phyloP scores from a whole-genome alignment of 768 basidiomycete species.

The Boletus eberwhitei region DNA sequence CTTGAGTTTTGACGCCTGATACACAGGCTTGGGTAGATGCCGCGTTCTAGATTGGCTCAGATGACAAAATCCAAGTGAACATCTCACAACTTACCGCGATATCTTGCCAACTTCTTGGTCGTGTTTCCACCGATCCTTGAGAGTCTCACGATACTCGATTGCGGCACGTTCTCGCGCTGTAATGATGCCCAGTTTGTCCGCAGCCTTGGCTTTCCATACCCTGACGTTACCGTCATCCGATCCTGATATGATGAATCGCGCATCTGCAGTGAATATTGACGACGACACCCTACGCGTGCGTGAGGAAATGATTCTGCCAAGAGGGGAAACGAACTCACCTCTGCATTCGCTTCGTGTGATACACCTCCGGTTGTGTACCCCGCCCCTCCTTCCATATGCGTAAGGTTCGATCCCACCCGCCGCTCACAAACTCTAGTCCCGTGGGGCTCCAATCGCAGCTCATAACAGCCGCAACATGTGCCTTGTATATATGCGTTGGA shows the following conservation, averaged over 20 bases:
- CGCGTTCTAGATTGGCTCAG: conserved; percentile 48
- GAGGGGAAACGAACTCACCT: conserved; percentile 44
- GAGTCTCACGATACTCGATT: conserved; percentile 87
- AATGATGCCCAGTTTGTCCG: conserved; percentile 87
- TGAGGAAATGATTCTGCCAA: not conserved
- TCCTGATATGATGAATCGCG: conserved; percentile 85
- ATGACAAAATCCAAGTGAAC: not conserved
- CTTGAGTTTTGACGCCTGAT: conserved; percentile 85
- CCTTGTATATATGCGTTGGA: conserved; percentile 94
- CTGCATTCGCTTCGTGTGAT: conserved; percentile 99
- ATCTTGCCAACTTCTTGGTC: conserved; percentile 81
- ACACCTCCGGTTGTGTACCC: conserved; percentile 82
- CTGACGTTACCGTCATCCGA: conserved; percentile 95
- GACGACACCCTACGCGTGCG: conserved; percentile 67
- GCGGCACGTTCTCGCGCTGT: conserved; percentile 87
- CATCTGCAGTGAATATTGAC: conserved; percentile 83
- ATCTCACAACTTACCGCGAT: conserved; percentile 54
- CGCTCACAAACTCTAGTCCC: conserved; percentile 92
- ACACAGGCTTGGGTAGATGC: conserved; percentile 87
- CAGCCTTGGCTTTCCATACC: conserved; percentile 92
- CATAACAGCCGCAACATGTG: conserved; percentile 95
- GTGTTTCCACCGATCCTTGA: conserved; percentile 86
- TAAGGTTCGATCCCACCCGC: conserved; percentile 94
- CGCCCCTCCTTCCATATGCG: conserved; percentile 88
- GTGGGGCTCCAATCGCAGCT: conserved; percentile 97